Evolutionary conservation across 2,329 filamentous ascomycete species (phyloP), one percentile per base, ranked within the genome.

Genomic region (Fonsecaea multimorphosa): DNA sequence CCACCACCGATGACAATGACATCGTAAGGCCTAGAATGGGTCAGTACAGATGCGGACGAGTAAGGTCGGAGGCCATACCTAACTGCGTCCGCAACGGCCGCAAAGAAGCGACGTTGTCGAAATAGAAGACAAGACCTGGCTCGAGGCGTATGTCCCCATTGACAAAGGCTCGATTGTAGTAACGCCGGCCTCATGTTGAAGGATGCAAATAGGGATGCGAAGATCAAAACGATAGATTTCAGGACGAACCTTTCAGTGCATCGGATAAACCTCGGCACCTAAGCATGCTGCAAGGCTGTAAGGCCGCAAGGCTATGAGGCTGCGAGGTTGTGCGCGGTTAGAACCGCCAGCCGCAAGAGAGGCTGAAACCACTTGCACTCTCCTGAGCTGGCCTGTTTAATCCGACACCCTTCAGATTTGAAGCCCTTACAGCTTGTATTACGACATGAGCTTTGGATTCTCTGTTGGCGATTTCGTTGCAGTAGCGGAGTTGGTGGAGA

Each of bases 1-100:
- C 95, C 95, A 67, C 95, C 95, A 61, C 95, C 95, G 68, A 99
- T 93, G 1, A 99, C 93, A 38, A 99, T 85, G 57, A 99, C 95
- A 85, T 99, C 94, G 76, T 91, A 96, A 0, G 87, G 84, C 65
- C 89, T 91, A 67, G 34, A 29, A 19, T 1, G 46, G 7, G 51
- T 69, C 44, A 70, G 63, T 36, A n/a, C 19, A 55, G 38, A 36
- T 4, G 32, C 3, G 34, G 22, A 44, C 16, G 31, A 36, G 14
- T 29, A 32, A 58, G 44, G 32, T 4, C 14, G n/a, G 32, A 24
- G 19, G 36, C 32, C 11, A 16, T 66, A 70, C 70, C 66, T 64
- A 56, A 67, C 40, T 54, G 55, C 58, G 58, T 70, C 69, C 27
- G 70, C 68, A 27, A 72, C 70, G 12, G 64, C 66, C 16, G 71